A percentile compares a stretch with the other conserved stretches of the same genome.
phyloP scores from a whole-genome alignment of 768 basidiomycete genomes.

The Strobilomyces echinocephalus region DNA sequence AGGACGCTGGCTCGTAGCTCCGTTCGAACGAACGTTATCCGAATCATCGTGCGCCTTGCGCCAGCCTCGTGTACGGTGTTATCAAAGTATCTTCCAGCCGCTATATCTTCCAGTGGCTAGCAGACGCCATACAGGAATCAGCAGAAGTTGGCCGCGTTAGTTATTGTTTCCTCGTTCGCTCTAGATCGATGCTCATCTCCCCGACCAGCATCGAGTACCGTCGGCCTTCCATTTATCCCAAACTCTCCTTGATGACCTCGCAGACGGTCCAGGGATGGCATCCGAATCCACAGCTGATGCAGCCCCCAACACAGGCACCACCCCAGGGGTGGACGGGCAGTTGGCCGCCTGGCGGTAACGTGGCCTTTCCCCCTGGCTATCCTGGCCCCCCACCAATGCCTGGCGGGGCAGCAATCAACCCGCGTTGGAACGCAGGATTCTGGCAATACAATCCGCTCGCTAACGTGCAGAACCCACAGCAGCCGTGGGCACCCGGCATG shows the following conservation, averaged over 20 bases:
- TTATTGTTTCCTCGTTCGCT: not conserved
- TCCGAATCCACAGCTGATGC: conserved; percentile 32
- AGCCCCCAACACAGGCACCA: conserved; percentile 19
- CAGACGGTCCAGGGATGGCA: conserved; percentile 29
- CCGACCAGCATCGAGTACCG: not conserved
- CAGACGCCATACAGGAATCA: not conserved
- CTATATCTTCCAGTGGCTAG: not conserved
- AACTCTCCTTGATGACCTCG: conserved; percentile 17
- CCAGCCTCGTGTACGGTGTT: not conserved
- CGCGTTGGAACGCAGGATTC: conserved; percentile 46
- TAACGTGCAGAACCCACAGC: conserved; percentile 25
- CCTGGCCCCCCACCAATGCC: conserved; percentile 55
- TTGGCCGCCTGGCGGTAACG: conserved; percentile 33
- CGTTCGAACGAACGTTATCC: not conserved
- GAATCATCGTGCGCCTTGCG: not conserved
- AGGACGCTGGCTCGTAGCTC: not conserved
- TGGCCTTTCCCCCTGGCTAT: conserved; percentile 31
- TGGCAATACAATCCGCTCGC: conserved; percentile 49
- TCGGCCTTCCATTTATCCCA: not conserved
- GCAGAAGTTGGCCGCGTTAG: not conserved
- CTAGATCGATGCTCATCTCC: conserved; percentile 10
- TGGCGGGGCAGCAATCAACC: conserved; percentile 40
- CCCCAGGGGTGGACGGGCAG: conserved; percentile 35
- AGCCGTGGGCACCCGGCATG: conserved; percentile 31
- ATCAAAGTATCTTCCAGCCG: not conserved